These are phyloP conservation scores for Eimeria necatrix DNA, from an alignment of 169 alveolate species.

Conservation along the genomic window DNA sequence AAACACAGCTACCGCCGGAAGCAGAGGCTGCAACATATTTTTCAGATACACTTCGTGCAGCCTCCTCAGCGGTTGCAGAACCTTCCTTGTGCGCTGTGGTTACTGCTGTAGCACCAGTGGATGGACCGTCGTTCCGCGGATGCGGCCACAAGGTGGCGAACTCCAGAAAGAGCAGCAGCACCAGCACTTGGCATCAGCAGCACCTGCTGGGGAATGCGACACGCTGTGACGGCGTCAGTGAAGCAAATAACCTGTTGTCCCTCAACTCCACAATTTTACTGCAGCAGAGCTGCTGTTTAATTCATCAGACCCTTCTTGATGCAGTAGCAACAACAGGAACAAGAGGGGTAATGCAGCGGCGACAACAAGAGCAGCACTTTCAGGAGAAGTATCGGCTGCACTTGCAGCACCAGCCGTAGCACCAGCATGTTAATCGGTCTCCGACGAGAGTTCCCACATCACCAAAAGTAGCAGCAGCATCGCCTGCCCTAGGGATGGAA, in stretches of 20 bases:
- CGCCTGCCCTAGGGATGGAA: background rate
- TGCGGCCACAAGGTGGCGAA: background rate
- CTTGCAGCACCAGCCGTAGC: background rate
- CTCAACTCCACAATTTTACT: background rate
- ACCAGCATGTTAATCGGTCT: background rate
- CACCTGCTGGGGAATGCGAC: background rate
- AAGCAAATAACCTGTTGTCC: too few species aligned
- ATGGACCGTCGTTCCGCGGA: background rate
- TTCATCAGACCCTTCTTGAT: background rate
- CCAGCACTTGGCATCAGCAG: background rate
- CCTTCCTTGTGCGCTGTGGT: background rate
- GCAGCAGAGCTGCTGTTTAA: too few species aligned
- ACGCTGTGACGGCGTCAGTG: too few species aligned
- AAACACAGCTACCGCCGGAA: background rate
- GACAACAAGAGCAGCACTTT: background rate
- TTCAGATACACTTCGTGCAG: background rate
- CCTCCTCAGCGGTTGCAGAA: background rate
- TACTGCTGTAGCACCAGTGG: constrained; percentile 27
- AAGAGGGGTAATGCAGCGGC: background rate
- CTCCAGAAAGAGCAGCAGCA: background rate
- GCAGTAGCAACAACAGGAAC: background rate
- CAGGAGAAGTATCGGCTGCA: background rate
- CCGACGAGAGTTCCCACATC: too few species aligned
- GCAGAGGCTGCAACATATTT: background rate
- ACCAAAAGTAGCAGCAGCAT: constrained; percentile 11